Evolutionary conservation across 257 asterid genomes (phyloP), one percentile per base, ranked within the genome.

Genomic region (Solanum bulbocastanum): DNA sequence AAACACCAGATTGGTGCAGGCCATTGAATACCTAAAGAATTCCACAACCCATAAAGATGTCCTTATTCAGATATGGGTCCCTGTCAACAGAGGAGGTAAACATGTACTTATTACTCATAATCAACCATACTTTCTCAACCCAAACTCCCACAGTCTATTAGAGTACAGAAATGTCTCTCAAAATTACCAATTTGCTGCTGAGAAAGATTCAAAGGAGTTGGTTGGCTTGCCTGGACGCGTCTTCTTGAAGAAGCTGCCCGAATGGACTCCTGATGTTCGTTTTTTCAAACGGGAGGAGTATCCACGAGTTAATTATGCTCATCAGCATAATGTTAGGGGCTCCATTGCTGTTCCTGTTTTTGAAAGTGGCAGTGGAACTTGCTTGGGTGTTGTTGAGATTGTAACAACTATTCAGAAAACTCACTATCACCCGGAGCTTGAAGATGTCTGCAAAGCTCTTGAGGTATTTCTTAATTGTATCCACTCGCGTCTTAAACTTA

Each of bases 241-340:
- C 65, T 95, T 93, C 95, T 89, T 93, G 93, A 95, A 92, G 52
- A 95, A 93, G 91, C 89, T 95, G 87, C 96, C 98, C 0, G 98
- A 95, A 85, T 94, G 96, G 93, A 95, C 98, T 6, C 98, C 98
- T 5, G 98, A 95, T 88, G 98, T 95, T 83, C 98, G 93, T 0
- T 94, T 87, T 71, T 95, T 95, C 91, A 92, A 86, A 83, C 78
- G 88, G 8, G 98, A 95, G 83, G 98, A 95, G 88, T 95, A 95
- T 84, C 94, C 96, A 1, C 93, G 98, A 3, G 89, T 94, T 86
- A 90, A 9, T 22, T 78, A 93, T 81, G 98, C 98, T 1, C 94
- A 89, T 86, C 92, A 66, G 90, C 87, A 66, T 74, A 90, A 93
- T 71, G 94, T 95, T 86, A 84, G 98, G 84, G 96, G 98, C 35